phyloP scores from a whole-genome alignment of 768 basidiomycete species.

The Suillus brevipes region DNA sequence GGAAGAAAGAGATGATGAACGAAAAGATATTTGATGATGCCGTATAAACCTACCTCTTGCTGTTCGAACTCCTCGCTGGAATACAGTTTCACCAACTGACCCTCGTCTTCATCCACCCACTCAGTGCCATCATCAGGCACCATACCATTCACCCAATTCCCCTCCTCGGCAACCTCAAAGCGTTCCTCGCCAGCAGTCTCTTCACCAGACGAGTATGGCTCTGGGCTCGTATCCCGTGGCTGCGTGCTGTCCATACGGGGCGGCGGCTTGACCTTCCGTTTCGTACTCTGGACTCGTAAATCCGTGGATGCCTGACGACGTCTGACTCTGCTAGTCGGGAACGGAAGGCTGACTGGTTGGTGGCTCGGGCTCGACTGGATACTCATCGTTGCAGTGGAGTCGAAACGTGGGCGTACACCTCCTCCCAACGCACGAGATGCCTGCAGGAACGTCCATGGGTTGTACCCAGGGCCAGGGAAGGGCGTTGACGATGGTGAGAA shows the following conservation, averaged over 20 bases:
- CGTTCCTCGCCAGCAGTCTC: conserved; percentile 73
- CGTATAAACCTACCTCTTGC: conserved; percentile 64
- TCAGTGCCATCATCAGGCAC: conserved; percentile 54
- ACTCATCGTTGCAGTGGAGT: conserved; percentile 45
- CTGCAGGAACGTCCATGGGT: conserved; percentile 74
- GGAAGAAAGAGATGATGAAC: conserved; percentile 10
- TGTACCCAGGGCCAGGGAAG: conserved; percentile 61
- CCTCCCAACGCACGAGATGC: conserved; percentile 50
- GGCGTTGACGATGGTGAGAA: conserved; percentile 78
- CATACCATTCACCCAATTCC: conserved; percentile 34
- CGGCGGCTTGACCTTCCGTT: conserved; percentile 56
- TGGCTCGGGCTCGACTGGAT: conserved; percentile 46
- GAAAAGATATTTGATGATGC: neutral
- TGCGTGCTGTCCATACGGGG: conserved; percentile 83
- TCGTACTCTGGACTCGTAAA: conserved; percentile 27
- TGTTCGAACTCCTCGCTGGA: conserved; percentile 82
- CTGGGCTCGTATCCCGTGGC: conserved; percentile 78
- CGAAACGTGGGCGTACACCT: conserved; percentile 34
- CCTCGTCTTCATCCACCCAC: conserved; percentile 73
- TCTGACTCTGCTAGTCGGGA: conserved; percentile 48
- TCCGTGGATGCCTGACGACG: conserved; percentile 43
- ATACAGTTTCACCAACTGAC: conserved; percentile 74
- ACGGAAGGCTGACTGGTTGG: conserved; percentile 44
- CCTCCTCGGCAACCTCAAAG: conserved; percentile 41
- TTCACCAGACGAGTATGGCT: conserved; percentile 73